Base-by-base conservation (phyloP, 2,329 filamentous ascomycete genomes). In the Pseudopithomyces maydicus region DNA sequence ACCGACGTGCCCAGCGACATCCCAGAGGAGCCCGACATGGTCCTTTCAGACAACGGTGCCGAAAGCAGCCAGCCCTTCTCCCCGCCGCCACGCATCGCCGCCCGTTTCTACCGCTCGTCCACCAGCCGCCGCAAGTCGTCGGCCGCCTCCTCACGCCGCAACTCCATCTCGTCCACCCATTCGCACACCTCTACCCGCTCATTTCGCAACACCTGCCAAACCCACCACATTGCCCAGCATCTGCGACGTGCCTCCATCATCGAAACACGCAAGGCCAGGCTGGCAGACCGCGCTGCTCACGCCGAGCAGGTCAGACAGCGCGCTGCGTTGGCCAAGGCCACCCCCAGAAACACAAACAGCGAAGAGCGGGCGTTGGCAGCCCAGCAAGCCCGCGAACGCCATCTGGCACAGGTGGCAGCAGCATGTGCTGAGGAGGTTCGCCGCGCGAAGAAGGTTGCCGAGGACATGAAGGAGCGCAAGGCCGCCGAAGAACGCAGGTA, bases 391-490 rank as follows among this genome's bases (percentile, higher is more conserved):
- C 84, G 91, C 56, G 90, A 94, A 78, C 89, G 89, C 66, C 91
- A 93, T 65, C 78, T 95, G 17, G 90, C 90, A 8, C 90, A 93
- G 73, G 92, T 94, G 42, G 90, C 91, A 3, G 89, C 90, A 47
- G 84, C 86, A 58, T 94, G 91, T 70, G 91, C 91, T 19, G 90
- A 92, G 74, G 91, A 95, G 72, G 91, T 95, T 15, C 88, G 90
- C 71, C 84, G 90, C 62, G 90, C 90, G 51, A 94, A 94, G 80
- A 88, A 90, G 49, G 83, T 93, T n/a, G 90, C 90, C 14, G 90
- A 92, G 73, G 88, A 85, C 56, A 92, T 90, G 80, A 92, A 91
- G 76, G 89, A 91, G 77, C 89, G 89, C 73, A 87, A 91, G 61
- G 88, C 92, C 70, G 87, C 88, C 55, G 89, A 93, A 62, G 84